Conservation (phyloP, 1,139 yeast species). For the Starmera stellimalicola region DNA sequence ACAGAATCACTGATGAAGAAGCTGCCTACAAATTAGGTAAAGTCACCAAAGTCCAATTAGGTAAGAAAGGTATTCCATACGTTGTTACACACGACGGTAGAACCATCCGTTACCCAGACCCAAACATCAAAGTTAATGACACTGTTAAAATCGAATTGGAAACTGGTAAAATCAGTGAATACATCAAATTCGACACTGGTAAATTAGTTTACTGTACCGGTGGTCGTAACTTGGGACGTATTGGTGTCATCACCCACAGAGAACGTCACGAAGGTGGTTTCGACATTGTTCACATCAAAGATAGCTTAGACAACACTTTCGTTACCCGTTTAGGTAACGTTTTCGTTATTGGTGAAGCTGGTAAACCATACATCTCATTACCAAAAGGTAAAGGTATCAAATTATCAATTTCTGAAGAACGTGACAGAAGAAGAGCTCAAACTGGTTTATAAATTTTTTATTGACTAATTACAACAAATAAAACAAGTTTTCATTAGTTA, state of each 20-base stretch:
- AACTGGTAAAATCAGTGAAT: conserved; percentile 87
- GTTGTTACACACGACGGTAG: conserved; percentile 99
- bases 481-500: too few relatives aligned
- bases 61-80: conserved; percentile 97
- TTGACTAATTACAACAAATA: too few relatives aligned
- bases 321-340: conserved; percentile 97
- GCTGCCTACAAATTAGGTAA: conserved; percentile 96
- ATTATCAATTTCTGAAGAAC: conserved; percentile 96
- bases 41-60: conserved; percentile 95
- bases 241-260: conserved; percentile 96
- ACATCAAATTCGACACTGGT: conserved; percentile 93
- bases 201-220: conserved; percentile 96
- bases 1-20: conserved; percentile 98
- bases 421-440: conserved; percentile 96
- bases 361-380: conserved; percentile 93
- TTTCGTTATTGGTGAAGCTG: conserved; percentile 96
- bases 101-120: conserved; percentile 99
- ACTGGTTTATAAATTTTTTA: conserved; percentile 16
- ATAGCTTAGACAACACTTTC: conserved; percentile 92
- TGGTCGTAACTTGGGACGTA: conserved; percentile 99
- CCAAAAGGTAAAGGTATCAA: conserved; percentile 99
- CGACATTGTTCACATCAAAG: conserved; percentile 98
- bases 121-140: conserved; percentile 91
- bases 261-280: conserved; percentile 99
- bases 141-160: conserved; percentile 95